Evolutionary conservation across 2,329 filamentous ascomycete species (phyloP), one percentile per base, ranked within the genome.

Genomic region (Penicillium sp.): DNA sequence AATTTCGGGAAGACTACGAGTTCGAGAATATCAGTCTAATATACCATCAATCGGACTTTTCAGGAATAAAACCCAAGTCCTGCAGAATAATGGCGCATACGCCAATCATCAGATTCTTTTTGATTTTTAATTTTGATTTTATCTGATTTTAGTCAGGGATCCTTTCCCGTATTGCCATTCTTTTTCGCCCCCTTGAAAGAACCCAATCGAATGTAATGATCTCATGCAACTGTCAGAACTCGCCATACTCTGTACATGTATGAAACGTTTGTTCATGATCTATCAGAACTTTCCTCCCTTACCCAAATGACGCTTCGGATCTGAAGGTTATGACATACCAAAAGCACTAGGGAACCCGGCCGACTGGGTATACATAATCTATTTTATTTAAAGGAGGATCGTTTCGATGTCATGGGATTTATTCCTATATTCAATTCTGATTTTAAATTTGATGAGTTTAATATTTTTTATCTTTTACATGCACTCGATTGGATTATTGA

Each of bases 201-300:
- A 49, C 21, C 31, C 19, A 37, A 26, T 49, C 39, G 39, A 41
- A 41, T 41, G 3, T 6, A 41, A 60, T 60, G 58, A 60, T 53
- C 57, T 60, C 58, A 60, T 60, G 54, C 47, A 47, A 37, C 54
- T 52, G 52, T 54, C 47, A 33, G 31, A 16, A 33, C 31, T 31
- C 13, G 13, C 31, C 31, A 33, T 33, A 59, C 48, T 53, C 19
- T 29, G 27, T 29, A 29, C 27, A 29, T 29, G 27, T 29, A 41
- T 21, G 19, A 9, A 21, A 19, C 35, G 39, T 41, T 41, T 41
- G 39, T 21, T 41, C 6, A 19, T 41, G 19, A 41, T 11, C 10
- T 22, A 13, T 5, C 21, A 10, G 16, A 21, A 11, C 3, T 21
- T 41, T 41, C 5, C n/a, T 39, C 10, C 3, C 22, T 22, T 22